These are phyloP conservation scores for Colletotrichum acutatum DNA, from an alignment of 2,329 filamentous ascomycete genomes.

Conservation along the genomic window DNA sequence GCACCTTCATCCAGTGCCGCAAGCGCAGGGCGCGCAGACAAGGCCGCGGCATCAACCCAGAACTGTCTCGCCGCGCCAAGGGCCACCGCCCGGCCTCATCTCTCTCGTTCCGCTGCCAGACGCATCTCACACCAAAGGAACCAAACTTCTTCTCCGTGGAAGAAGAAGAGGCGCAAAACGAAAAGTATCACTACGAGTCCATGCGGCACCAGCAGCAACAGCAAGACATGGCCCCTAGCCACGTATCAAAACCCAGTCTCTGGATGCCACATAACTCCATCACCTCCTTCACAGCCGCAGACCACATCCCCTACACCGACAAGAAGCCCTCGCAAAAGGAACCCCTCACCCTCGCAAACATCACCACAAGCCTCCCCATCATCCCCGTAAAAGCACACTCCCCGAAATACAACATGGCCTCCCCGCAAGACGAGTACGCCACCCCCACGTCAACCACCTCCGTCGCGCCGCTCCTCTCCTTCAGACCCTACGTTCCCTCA, in stretches of 20 bases:
- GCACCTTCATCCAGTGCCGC: slow-evolving; percentile 57
- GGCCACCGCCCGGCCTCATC: slow-evolving; percentile 53
- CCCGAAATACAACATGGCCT: slow-evolving; percentile 19
- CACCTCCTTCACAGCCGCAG: slow-evolving; percentile 3
- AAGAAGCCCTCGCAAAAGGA: slow-evolving; percentile 11
- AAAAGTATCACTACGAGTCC: slow-evolving; percentile 36
- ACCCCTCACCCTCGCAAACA: slow-evolving; percentile 15
- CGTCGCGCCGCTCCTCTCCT: slow-evolving; percentile 47
- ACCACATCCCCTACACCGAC: slow-evolving; percentile 10
- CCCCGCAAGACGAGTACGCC: slow-evolving; percentile 35
- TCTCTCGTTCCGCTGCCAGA: slow-evolving; percentile 63
- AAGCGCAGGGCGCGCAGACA: slow-evolving; percentile 52
- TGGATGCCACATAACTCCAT: slow-evolving; percentile 37
- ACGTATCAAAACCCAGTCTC: slow-evolving; percentile 14
- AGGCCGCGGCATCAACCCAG: slow-evolving; percentile 35
- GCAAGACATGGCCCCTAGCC: not conserved
- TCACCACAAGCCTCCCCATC: slow-evolving; percentile 27
- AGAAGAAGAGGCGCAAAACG: slow-evolving; percentile 40
- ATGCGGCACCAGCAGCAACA: slow-evolving; percentile 30
- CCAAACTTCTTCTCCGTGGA: slow-evolving; percentile 49
- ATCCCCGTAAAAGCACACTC: slow-evolving; percentile 30
- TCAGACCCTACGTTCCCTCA: slow-evolving; percentile 43
- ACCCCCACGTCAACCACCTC: slow-evolving; percentile 49
- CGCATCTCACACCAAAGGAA: slow-evolving; percentile 53
- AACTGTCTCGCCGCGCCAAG: slow-evolving; percentile 40